phyloP scores from a whole-genome alignment of 345 rosid genomes.

The Arabidopsis arenosa region DNA sequence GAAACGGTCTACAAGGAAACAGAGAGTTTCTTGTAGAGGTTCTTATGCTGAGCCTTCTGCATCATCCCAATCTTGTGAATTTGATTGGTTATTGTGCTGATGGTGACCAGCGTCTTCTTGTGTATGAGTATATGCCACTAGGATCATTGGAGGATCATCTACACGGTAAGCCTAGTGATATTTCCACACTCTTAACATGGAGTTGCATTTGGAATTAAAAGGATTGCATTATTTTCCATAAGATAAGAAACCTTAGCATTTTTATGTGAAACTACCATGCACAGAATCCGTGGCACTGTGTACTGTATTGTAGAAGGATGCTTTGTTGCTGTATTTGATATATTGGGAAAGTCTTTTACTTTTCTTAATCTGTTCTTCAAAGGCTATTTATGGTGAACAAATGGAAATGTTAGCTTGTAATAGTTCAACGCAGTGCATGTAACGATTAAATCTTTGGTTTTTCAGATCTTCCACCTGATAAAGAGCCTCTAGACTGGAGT shows the following conservation, averaged over 20 bases:
- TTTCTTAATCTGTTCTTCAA: conserved; percentile 7
- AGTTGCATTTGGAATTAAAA: background rate
- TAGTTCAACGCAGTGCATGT: conserved; percentile 13
- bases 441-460: background rate
- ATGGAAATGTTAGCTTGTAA: background rate
- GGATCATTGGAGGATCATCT: conserved; percentile 97
- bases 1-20: conserved; percentile 96
- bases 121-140: conserved; percentile 93
- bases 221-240: background rate
- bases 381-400: background rate
- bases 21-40: conserved; percentile 98
- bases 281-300: conserved; percentile 10
- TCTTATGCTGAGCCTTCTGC: conserved; percentile 95
- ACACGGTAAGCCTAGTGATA: conserved; percentile 61
- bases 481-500: conserved; percentile 92
- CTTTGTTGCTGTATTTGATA: conserved; percentile 5
- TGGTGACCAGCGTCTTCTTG: conserved; percentile 97
- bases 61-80: conserved; percentile 93
- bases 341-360: background rate
- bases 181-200: conserved; percentile 5
- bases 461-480: conserved; percentile 82
- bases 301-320: background rate
- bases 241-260: background rate
- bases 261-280: background rate
- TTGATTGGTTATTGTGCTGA: conserved; percentile 98